Evolutionary conservation across 441 rosid genomes (phyloP).

Genomic region (Gossypium aridum): DNA sequence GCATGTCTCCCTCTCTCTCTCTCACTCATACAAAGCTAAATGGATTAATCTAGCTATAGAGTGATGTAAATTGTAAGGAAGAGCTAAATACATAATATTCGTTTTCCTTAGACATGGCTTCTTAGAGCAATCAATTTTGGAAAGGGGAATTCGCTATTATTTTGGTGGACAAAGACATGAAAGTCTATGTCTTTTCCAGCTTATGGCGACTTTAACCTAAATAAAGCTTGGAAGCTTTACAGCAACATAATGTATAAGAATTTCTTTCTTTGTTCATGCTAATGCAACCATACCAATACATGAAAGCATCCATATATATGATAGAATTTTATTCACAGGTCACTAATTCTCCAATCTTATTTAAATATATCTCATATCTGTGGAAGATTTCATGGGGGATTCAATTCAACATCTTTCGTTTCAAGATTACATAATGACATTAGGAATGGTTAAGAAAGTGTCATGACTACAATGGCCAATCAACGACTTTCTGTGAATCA

Average conservation of each 20-base stretch:
- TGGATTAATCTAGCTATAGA: too few species aligned
- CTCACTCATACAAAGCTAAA: too few species aligned
- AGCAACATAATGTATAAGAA: background rate
- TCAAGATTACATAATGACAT: background rate
- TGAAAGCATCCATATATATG: too few species aligned
- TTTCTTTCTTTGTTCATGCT: background rate
- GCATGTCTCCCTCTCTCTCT: background rate
- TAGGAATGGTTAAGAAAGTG: background rate
- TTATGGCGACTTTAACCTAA: background rate
- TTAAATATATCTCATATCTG: too few species aligned
- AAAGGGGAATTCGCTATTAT: background rate
- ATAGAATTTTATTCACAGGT: too few species aligned
- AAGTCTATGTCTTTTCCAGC: background rate
- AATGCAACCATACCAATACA: background rate
- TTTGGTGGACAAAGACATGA: background rate
- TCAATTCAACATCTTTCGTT: background rate
- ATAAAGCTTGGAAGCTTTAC: background rate
- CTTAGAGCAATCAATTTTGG: background rate
- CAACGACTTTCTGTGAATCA: background rate
- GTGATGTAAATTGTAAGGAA: background rate
- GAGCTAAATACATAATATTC: background rate
- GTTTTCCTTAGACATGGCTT: background rate
- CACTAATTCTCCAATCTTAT: too few species aligned
- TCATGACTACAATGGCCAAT: background rate
- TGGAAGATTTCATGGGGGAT: background rate